Evolutionary conservation across 2,329 filamentous ascomycete species (phyloP).

Genomic region (Pseudogymnoascus pannorum): DNA sequence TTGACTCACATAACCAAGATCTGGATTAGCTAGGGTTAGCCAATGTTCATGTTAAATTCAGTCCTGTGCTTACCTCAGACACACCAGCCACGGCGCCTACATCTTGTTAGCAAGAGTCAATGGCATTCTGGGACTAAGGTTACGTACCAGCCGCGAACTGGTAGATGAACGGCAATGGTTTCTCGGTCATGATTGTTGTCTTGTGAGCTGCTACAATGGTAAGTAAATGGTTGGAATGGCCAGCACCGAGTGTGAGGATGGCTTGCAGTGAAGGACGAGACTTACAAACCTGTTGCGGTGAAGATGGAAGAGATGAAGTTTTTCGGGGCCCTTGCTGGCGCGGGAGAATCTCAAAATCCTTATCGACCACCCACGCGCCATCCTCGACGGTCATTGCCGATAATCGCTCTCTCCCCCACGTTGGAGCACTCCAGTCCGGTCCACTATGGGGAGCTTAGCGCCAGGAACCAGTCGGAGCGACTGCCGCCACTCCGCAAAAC

Average conservation of each 20-base stretch:
- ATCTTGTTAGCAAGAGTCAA: constrained; percentile 23
- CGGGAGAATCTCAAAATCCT: constrained; percentile 3
- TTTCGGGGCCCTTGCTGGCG: not conserved
- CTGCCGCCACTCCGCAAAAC: not conserved
- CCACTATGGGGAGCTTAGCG: not conserved
- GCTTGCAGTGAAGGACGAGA: not conserved
- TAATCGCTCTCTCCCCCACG: constrained; percentile 7
- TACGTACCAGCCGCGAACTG: constrained; percentile 82
- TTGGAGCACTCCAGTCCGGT: not conserved
- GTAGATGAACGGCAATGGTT: constrained; percentile 86
- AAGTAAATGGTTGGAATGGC: not conserved
- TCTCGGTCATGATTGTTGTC: constrained; percentile 49
- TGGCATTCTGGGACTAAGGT: constrained; percentile 19
- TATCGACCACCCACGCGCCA: not conserved
- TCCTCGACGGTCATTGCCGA: not conserved
- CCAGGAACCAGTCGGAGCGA: not conserved
- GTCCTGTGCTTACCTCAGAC: constrained; percentile 66
- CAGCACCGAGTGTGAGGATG: not conserved
- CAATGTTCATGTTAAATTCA: constrained; percentile 13
- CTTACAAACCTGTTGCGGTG: constrained; percentile 5
- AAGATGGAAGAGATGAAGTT: constrained; percentile 1
- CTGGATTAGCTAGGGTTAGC: constrained; percentile 38
- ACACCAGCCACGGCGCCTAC: constrained; percentile 90
- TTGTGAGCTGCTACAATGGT: not conserved
- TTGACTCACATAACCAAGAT: constrained; percentile 74